Conservation (phyloP, 768 basidiomycete species). For the Phallus indusiatus region DNA sequence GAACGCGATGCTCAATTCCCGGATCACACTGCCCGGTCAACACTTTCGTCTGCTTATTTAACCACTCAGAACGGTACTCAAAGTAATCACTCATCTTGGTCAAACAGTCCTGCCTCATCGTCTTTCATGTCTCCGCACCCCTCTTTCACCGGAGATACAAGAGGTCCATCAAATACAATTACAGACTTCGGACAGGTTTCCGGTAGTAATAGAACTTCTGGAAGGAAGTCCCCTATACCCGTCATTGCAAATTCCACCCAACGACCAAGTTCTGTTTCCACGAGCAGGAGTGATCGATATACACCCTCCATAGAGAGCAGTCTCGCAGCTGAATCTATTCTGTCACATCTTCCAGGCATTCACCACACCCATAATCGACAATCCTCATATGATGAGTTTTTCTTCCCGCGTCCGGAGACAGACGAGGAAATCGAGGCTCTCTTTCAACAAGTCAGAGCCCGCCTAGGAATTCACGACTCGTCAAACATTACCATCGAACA, state of each 20-base stretch:
- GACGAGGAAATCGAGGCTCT: slow-evolving; percentile 72
- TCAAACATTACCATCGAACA: slow-evolving; percentile 61
- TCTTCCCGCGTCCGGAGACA: slow-evolving; percentile 66
- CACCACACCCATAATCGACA: slow-evolving; percentile 17
- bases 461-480: slow-evolving; percentile 39
- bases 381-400: slow-evolving; percentile 45
- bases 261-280: slow-evolving; percentile 25
- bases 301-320: slow-evolving; percentile 40
- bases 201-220: slow-evolving; percentile 13
- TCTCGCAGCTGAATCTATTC: slow-evolving; percentile 36
- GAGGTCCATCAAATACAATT: slow-evolving; percentile 33
- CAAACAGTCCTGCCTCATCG: slow-evolving; percentile 2
- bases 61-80: slow-evolving; percentile 29
- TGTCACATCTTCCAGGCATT: slow-evolving; percentile 34
- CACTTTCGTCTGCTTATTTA: slow-evolving; percentile 43
- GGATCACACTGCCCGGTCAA: slow-evolving; percentile 25
- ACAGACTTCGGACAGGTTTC: slow-evolving; percentile 41
- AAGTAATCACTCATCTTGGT: slow-evolving; percentile 5
- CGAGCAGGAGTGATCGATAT: slow-evolving; percentile 41
- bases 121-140: slow-evolving; percentile 10
- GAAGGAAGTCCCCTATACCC: slow-evolving; percentile 9
- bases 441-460: slow-evolving; percentile 70
- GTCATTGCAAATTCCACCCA: slow-evolving; percentile 17
- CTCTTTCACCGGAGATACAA: slow-evolving; percentile 36
- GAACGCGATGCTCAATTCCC: slow-evolving; percentile 45